These are phyloP conservation scores for Neospora caninum DNA, from an alignment of 169 alveolate species.

Conservation along the genomic window DNA sequence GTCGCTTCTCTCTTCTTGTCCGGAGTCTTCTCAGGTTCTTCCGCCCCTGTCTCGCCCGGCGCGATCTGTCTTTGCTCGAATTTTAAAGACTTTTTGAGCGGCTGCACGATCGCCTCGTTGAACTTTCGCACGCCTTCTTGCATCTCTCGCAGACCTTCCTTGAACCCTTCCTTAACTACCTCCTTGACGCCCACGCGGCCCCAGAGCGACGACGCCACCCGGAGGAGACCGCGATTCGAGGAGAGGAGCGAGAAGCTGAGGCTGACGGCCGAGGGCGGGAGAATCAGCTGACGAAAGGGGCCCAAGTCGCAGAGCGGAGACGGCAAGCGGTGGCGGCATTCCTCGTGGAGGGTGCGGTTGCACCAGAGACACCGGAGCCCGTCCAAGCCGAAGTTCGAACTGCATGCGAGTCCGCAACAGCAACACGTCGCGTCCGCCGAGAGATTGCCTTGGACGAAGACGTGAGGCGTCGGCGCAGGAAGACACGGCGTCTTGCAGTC, in stretches of 20 bases:
- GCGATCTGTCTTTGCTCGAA: not conserved
- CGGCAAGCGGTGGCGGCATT: conserved; percentile 33
- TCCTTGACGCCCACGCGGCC: not conserved
- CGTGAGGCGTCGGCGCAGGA: conserved; percentile 16
- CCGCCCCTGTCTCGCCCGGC: not conserved
- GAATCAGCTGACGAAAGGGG: conserved; percentile 40
- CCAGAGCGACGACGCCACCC: conserved; percentile 10
- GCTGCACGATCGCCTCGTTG: conserved; percentile 11
- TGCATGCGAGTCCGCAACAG: conserved; percentile 56
- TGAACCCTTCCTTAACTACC: not conserved
- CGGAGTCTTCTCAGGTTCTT: not conserved
- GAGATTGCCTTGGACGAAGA: conserved; percentile 47
- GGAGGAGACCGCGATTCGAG: not conserved
- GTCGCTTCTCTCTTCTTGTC: not conserved
- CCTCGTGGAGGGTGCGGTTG: conserved; percentile 55
- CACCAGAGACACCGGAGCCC: conserved; percentile 68
- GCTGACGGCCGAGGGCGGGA: conserved; percentile 52
- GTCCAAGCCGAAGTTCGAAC: conserved; percentile 40
- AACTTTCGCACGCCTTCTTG: conserved; percentile 15
- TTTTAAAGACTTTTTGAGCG: not conserved
- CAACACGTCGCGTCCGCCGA: conserved; percentile 55
- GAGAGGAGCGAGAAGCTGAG: conserved; percentile 40
- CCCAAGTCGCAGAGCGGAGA: conserved; percentile 53
- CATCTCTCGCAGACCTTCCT: conserved; percentile 23
- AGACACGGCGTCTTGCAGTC: conserved; percentile 59